These are phyloP conservation scores for Anisogramma anomala DNA, from an alignment of 2,329 filamentous ascomycete species.

Conservation along the genomic window DNA sequence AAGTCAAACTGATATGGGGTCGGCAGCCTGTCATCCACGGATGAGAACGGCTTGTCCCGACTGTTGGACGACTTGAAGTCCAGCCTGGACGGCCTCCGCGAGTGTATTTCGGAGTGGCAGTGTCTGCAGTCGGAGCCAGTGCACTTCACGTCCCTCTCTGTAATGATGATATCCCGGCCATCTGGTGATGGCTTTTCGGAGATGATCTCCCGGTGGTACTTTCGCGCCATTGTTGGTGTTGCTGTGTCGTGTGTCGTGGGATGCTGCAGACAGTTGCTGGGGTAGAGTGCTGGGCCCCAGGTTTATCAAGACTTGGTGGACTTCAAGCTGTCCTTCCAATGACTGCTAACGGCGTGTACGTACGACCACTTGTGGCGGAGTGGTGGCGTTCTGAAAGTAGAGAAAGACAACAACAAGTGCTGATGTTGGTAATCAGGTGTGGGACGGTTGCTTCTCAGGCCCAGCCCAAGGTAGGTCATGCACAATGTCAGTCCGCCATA, in stretches of 20 bases:
- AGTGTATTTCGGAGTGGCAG: neutral
- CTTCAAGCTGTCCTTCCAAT: neutral
- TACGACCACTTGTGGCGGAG: neutral
- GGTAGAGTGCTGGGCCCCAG: neutral
- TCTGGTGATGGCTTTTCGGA: slow-evolving; percentile 4
- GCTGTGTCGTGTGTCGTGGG: neutral
- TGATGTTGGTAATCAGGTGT: slow-evolving; percentile 6
- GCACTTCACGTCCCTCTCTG: slow-evolving; percentile 1
- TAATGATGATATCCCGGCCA: slow-evolving; percentile 2
- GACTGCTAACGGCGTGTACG: neutral
- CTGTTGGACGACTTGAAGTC: neutral
- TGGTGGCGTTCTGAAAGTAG: slow-evolving; percentile 5
- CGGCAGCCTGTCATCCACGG: slow-evolving; percentile 11
- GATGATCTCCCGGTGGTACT: slow-evolving; percentile 4
- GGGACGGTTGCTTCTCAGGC: slow-evolving; percentile 6
- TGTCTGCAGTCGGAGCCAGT: slow-evolving; percentile 3
- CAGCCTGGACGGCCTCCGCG: slow-evolving; percentile 2
- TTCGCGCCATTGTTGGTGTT: slow-evolving; percentile 1
- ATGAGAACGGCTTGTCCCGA: slow-evolving; percentile 1
- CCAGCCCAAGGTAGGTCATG: slow-evolving; percentile 10
- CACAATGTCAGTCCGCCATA: slow-evolving; percentile 24
- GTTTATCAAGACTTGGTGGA: neutral
- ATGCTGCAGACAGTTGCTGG: neutral
- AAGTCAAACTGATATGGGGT: slow-evolving; percentile 13
- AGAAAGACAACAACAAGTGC: slow-evolving; percentile 13